A percentile compares a stretch with the other conserved stretches of the same genome.
These are phyloP conservation scores for Colletotrichum sp. DNA, from an alignment of 2,329 filamentous ascomycete genomes.

Conservation along the genomic window DNA sequence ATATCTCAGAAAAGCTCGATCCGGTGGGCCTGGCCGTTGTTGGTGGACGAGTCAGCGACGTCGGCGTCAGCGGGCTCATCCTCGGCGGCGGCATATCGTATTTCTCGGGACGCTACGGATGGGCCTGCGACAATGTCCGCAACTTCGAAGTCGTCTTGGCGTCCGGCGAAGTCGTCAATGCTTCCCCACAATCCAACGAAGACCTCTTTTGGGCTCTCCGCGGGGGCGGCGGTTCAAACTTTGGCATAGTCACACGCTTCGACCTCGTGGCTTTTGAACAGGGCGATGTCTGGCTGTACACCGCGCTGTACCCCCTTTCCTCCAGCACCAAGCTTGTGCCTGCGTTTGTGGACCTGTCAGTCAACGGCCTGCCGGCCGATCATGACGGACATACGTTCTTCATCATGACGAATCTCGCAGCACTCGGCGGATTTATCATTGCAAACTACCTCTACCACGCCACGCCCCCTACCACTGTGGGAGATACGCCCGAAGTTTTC, in stretches of 20 bases:
- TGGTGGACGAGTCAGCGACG: conserved; percentile 45
- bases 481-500: conserved; percentile 26
- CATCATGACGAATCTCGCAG: conserved; percentile 11
- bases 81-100: conserved; percentile 56
- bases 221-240: conserved; percentile 47
- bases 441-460: conserved; percentile 22
- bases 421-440: conserved; percentile 6
- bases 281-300: conserved; percentile 32
- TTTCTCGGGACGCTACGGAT: conserved; percentile 49
- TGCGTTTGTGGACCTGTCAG: conserved; percentile 10
- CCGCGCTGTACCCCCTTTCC: conserved; percentile 19
- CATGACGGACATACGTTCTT: conserved; percentile 26
- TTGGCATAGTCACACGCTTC: conserved; percentile 39
- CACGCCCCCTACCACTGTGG: not conserved
- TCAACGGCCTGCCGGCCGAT: conserved; percentile 22
- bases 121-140: conserved; percentile 49
- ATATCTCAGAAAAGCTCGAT: conserved; percentile 46
- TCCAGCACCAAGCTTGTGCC: conserved; percentile 20
- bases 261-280: conserved; percentile 32
- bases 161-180: conserved; percentile 47
- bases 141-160: conserved; percentile 54
- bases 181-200: conserved; percentile 34
- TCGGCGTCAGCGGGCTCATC: conserved; percentile 49
- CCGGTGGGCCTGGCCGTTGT: conserved; percentile 41
- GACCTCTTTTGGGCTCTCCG: conserved; percentile 52